Evolutionary conservation across 2,329 filamentous ascomycete genomes (phyloP).

Genomic region (Pseudogymnoascus pannorum): DNA sequence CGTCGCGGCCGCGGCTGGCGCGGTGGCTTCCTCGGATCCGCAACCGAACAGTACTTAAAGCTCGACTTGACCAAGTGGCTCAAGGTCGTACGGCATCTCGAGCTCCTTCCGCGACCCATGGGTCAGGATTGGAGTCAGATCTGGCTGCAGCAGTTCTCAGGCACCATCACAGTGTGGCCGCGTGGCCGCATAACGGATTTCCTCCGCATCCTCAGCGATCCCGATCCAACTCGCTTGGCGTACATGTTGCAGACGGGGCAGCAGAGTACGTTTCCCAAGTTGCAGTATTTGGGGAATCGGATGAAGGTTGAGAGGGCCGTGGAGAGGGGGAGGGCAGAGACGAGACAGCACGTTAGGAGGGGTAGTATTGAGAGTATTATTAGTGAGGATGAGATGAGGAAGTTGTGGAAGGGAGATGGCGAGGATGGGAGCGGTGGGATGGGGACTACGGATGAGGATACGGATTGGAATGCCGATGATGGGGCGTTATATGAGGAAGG

Average conservation of each 20-base stretch:
- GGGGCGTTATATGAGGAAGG: not conserved
- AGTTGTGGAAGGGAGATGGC: not conserved
- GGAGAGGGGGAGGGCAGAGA: slow-evolving; percentile 51
- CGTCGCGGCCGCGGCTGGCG: slow-evolving; percentile 90
- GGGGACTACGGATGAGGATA: slow-evolving; percentile 8
- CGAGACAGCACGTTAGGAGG: slow-evolving; percentile 40
- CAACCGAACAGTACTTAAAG: slow-evolving; percentile 90
- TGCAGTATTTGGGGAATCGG: slow-evolving; percentile 84
- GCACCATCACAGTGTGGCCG: slow-evolving; percentile 95
- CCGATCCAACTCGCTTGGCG: slow-evolving; percentile 64
- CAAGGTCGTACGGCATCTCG: slow-evolving; percentile 84
- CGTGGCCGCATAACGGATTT: slow-evolving; percentile 74
- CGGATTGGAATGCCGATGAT: slow-evolving; percentile 1
- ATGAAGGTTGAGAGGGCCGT: slow-evolving; percentile 71
- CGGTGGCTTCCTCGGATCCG: slow-evolving; percentile 87
- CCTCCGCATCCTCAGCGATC: slow-evolving; percentile 77
- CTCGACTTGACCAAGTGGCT: slow-evolving; percentile 97
- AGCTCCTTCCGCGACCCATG: slow-evolving; percentile 80
- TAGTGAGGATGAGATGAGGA: slow-evolving; percentile 52
- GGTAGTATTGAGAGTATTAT: slow-evolving; percentile 53
- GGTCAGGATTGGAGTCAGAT: slow-evolving; percentile 97
- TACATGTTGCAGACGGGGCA: slow-evolving; percentile 88
- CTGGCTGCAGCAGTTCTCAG: slow-evolving; percentile 91
- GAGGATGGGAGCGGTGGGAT: not conserved
- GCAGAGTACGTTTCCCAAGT: slow-evolving; percentile 80